Conservation (phyloP, 306 rosid genomes). For the Casuarina equisetifolia region DNA sequence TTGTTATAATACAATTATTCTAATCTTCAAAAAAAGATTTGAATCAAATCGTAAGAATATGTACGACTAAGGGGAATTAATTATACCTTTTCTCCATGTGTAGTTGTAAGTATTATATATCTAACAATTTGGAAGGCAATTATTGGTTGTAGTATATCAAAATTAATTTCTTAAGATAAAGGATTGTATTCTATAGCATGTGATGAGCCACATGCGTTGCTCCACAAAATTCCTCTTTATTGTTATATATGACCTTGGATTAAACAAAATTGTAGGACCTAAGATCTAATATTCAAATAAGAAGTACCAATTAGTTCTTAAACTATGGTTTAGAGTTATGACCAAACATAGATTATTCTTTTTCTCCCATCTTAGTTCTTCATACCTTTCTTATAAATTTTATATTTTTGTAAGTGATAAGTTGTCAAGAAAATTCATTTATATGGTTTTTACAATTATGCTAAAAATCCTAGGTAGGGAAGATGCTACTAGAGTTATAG, state of each 20-base stretch:
- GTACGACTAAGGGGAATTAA: slow-evolving; percentile 69
- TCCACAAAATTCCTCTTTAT: not conserved
- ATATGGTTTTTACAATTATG: slow-evolving; percentile 50
- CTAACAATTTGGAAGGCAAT: not conserved
- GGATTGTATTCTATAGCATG: not conserved
- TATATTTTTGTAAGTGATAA: not conserved
- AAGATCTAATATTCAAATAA: not conserved
- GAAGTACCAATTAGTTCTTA: not conserved
- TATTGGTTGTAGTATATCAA: not conserved
- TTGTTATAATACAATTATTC: too few species aligned
- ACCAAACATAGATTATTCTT: not conserved
- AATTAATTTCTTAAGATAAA: not conserved
- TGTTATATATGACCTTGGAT: not conserved
- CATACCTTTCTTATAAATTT: not conserved
- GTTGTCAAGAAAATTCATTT: slow-evolving; percentile 15
- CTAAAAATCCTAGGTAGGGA: slow-evolving; percentile 92
- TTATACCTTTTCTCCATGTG: slow-evolving; percentile 77
- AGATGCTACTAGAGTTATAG: slow-evolving; percentile 78
- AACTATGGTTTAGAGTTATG: not conserved
- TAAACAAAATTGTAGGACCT: not conserved
- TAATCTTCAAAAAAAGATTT: too few species aligned
- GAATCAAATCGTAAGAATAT: too few species aligned
- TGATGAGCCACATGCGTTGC: not conserved
- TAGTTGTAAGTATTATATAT: slow-evolving; percentile 58
- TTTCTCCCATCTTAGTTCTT: not conserved